Evolutionary conservation across 805 yeast species (phyloP), one percentile per base, ranked within the genome.

Genomic region (Saturnispora ahearnii): DNA sequence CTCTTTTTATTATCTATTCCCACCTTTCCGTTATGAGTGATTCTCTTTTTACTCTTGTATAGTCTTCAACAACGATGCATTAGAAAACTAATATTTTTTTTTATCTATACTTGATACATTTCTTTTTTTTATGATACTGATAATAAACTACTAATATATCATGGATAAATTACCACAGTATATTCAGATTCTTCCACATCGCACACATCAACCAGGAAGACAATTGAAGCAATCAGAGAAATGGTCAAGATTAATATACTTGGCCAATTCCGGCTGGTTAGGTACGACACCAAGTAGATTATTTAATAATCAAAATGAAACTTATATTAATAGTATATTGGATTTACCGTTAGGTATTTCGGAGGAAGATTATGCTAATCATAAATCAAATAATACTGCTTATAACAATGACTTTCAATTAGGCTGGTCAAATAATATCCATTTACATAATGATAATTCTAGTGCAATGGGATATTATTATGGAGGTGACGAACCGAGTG

Each of bases 261-360:
- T 46, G 24, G 49, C 49, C 8, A 46, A 41, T 33, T 46, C 49
- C 4, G 49, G 49, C 41, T 48, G 50, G 50, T 15, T 48, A 34
- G 50, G 50, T 2, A 48, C 42, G 3, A 42, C 29, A 12, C 46
- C 50, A 41, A 34, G 46, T 18, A 28, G 46, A 28, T 33, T 48
- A 28, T 42, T 48, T 28, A 48, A 32, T 22, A 41, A 43, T 43
- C 18, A 26, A n/a, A 34, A 33, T 36, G 29, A 29, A 18, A n/a
- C 45, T 22, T 48, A 48, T 13, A 34, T 48, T 7, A 28, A 48
- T 28, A 22, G 36, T 13, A 21, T 48, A 21, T 26, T 42, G 36
- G 30, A 34, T 21, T 41, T 48, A 24, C 46, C 50, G 2, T 13
- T 48, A 18, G 46, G 43, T 11, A 42, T 42, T 5, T 29, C 34